Conservation (phyloP, 208 protist genomes). For the Balamuthia mandrillaris region DNA sequence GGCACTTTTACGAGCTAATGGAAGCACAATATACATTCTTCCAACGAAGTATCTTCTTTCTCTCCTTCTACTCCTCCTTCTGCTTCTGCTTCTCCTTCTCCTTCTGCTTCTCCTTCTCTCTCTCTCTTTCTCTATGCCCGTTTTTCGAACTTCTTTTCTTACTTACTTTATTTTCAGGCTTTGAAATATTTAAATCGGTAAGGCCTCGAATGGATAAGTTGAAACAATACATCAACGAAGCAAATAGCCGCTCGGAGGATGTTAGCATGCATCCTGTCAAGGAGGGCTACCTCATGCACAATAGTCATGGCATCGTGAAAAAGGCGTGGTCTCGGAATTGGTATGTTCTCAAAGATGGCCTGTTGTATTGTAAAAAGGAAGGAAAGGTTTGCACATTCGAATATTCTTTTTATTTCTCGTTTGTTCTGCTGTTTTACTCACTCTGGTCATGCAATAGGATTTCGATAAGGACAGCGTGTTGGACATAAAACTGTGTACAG, state of each 20-base stretch:
- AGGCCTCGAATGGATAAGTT: constrained; percentile 1
- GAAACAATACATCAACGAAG: background rate
- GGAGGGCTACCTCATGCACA: background rate
- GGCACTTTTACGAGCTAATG: constrained; percentile 7
- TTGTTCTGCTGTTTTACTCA: too few species aligned
- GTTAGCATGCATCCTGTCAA: background rate
- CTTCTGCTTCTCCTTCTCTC: background rate
- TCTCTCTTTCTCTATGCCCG: background rate
- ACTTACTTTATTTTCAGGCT: background rate
- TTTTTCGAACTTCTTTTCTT: background rate
- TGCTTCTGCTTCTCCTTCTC: background rate
- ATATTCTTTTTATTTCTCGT: too few species aligned
- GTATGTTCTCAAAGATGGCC: constrained; percentile 15
- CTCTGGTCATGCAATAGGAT: too few species aligned
- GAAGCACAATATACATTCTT: background rate
- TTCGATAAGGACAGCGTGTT: constrained; percentile 20
- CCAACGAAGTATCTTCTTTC: background rate
- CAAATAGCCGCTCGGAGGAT: background rate
- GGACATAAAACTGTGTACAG: background rate
- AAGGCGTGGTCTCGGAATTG: background rate
- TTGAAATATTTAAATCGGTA: background rate
- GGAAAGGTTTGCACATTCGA: too few species aligned
- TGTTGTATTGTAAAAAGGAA: constrained; percentile 31
- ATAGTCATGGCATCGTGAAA: background rate
- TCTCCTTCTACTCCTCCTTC: background rate